These are phyloP conservation scores for Sclerotiophoma versabilis DNA, from an alignment of 2,329 filamentous ascomycete species.

Conservation along the genomic window DNA sequence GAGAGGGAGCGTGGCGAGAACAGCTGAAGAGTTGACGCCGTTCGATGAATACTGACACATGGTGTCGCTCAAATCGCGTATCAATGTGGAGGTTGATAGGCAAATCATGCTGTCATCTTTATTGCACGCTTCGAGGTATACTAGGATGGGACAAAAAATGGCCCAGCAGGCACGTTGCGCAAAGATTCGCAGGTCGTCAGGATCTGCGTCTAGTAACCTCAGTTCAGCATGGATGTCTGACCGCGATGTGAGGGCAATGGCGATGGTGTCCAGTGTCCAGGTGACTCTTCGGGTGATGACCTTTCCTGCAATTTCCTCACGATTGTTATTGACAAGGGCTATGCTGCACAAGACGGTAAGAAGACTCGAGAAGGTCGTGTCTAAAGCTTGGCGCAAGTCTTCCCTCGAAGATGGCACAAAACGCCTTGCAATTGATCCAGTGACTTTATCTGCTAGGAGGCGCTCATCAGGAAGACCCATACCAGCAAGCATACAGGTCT, in stretches of 20 bases:
- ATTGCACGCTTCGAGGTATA: conserved; percentile 32
- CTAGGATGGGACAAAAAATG: conserved; percentile 33
- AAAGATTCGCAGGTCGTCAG: conserved; percentile 38
- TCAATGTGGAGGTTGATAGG: conserved; percentile 18
- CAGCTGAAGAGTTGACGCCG: conserved; percentile 29
- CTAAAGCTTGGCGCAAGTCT: conserved; percentile 42
- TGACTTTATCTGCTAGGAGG: conserved; percentile 27
- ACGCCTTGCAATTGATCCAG: conserved; percentile 26
- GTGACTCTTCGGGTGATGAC: conserved; percentile 26
- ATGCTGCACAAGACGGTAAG: conserved; percentile 45
- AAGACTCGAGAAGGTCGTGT: conserved; percentile 46
- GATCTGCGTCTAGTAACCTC: conserved; percentile 28
- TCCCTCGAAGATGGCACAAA: conserved; percentile 34
- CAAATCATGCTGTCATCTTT: conserved; percentile 4
- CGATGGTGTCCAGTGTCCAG: conserved; percentile 33
- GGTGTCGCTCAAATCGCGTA: conserved; percentile 32
- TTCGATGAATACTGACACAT: conserved; percentile 31
- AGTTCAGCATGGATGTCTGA: conserved; percentile 34
- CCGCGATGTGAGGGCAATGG: conserved; percentile 33
- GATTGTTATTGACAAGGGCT: conserved; percentile 33
- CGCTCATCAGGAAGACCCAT: conserved; percentile 39
- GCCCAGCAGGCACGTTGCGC: conserved; percentile 40
- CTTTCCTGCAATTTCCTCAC: conserved; percentile 25
- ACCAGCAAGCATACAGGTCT: conserved; percentile 38
- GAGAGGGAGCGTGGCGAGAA: conserved; percentile 34